These are phyloP conservation scores for Sporothrix schenckii DNA, from an alignment of 2,329 filamentous ascomycete species.

Conservation along the genomic window DNA sequence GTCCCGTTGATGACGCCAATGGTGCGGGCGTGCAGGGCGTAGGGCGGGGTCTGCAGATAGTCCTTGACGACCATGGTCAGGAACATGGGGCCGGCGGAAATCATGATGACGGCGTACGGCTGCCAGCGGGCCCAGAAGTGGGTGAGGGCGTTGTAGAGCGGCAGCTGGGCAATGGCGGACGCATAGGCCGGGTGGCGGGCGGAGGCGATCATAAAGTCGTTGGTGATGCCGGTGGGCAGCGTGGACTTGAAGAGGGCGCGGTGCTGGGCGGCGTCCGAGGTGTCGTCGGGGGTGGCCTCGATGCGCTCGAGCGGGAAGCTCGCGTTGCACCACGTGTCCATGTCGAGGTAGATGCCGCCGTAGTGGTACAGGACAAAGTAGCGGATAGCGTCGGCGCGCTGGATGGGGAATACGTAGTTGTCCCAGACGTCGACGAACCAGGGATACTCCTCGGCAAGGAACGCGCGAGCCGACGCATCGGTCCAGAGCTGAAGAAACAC, in stretches of 20 bases:
- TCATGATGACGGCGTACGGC: constrained; percentile 78
- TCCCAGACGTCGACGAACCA: constrained; percentile 79
- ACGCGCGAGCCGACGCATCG: constrained; percentile 67
- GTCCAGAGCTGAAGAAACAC: constrained; percentile 67
- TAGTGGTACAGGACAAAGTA: constrained; percentile 79
- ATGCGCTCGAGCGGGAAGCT: constrained; percentile 39
- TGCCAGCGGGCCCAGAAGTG: constrained; percentile 65
- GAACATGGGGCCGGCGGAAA: constrained; percentile 74
- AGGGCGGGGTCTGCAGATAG: constrained; percentile 48
- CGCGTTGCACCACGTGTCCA: constrained; percentile 57
- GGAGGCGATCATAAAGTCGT: constrained; percentile 76
- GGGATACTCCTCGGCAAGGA: constrained; percentile 73
- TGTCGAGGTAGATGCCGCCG: constrained; percentile 79
- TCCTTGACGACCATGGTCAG: constrained; percentile 61
- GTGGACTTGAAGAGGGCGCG: constrained; percentile 48
- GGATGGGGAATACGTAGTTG: constrained; percentile 72
- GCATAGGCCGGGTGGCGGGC: constrained; percentile 75
- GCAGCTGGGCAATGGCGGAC: constrained; percentile 67
- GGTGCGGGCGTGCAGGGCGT: constrained; percentile 37
- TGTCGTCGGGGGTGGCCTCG: constrained; percentile 34
- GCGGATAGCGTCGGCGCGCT: constrained; percentile 75
- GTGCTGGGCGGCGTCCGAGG: not conserved
- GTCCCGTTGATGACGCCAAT: constrained; percentile 42
- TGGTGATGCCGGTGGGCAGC: constrained; percentile 75
- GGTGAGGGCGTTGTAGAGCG: constrained; percentile 58